Evolutionary conservation across 1,284 basidiomycete genomes (phyloP).

Genomic region (Tausonia pullulans): DNA sequence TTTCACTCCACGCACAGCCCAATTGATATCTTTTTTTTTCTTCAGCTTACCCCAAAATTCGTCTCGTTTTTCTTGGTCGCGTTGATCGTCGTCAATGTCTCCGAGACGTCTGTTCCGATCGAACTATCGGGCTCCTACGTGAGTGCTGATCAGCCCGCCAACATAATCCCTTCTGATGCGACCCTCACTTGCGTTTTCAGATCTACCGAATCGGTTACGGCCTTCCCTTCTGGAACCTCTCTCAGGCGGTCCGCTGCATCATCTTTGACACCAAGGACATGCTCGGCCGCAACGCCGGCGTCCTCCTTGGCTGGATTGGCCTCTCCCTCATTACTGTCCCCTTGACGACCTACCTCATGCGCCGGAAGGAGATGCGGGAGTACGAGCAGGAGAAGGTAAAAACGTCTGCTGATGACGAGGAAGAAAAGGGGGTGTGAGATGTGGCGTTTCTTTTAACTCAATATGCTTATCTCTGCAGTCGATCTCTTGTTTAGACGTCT

Average conservation of each 20-base stretch:
- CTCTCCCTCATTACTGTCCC: constrained; percentile 33
- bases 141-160: not conserved
- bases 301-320: constrained; percentile 41
- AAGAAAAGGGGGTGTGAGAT: too few species aligned
- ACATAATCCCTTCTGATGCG: not conserved
- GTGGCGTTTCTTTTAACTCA: too few species aligned
- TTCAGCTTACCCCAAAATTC: constrained; percentile 24
- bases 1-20: too few species aligned
- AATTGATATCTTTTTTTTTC: too few species aligned
- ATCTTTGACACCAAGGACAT: constrained; percentile 56
- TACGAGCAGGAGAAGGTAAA: too few species aligned
- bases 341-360: constrained; percentile 22
- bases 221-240: constrained; percentile 60
- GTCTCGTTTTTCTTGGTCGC: constrained; percentile 29
- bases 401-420: too few species aligned
- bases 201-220: constrained; percentile 58
- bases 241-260: constrained; percentile 47
- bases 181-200: constrained; percentile 5
- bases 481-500: too few species aligned
- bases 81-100: constrained; percentile 50
- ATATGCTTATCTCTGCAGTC: too few species aligned
- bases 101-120: constrained; percentile 44
- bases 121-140: constrained; percentile 34
- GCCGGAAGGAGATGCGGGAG: not conserved
- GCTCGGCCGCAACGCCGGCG: constrained; percentile 39